These are phyloP conservation scores for Crassisporium funariophilum DNA, from an alignment of 768 basidiomycete species.

Conservation along the genomic window DNA sequence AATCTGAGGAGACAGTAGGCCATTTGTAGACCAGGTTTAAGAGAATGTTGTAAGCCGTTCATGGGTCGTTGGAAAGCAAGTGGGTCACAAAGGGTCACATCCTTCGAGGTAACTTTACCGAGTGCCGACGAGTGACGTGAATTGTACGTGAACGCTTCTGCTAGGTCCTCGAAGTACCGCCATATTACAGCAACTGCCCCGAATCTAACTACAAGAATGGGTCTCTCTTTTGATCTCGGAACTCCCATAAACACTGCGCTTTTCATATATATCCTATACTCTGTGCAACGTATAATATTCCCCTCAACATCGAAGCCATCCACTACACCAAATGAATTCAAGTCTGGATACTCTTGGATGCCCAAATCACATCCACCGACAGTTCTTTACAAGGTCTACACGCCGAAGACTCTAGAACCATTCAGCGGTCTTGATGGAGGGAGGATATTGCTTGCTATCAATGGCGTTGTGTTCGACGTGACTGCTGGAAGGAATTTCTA, in stretches of 20 bases:
- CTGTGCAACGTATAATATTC: slow-evolving; percentile 71
- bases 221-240: slow-evolving; percentile 51
- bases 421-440: slow-evolving; percentile 67
- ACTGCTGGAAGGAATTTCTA: slow-evolving; percentile 89
- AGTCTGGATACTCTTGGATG: slow-evolving; percentile 89
- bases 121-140: too few species aligned
- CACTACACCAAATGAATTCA: slow-evolving; percentile 67
- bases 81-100: too few species aligned
- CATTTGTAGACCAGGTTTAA: too few species aligned
- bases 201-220: slow-evolving; percentile 30
- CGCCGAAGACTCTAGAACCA: slow-evolving; percentile 70
- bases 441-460: slow-evolving; percentile 83
- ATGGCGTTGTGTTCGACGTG: slow-evolving; percentile 91
- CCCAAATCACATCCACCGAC: slow-evolving; percentile 81
- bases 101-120: too few species aligned
- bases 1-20: too few species aligned
- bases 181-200: not conserved
- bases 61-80: too few species aligned
- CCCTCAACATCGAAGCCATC: slow-evolving; percentile 59
- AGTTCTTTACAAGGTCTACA: slow-evolving; percentile 76
- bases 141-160: too few species aligned
- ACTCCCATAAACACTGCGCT: slow-evolving; percentile 81
- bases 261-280: slow-evolving; percentile 77
- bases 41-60: too few species aligned
- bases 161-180: not conserved